phyloP scores from a whole-genome alignment of 352 stramenopile genomes.

The Globisporangium recalcitrans region DNA sequence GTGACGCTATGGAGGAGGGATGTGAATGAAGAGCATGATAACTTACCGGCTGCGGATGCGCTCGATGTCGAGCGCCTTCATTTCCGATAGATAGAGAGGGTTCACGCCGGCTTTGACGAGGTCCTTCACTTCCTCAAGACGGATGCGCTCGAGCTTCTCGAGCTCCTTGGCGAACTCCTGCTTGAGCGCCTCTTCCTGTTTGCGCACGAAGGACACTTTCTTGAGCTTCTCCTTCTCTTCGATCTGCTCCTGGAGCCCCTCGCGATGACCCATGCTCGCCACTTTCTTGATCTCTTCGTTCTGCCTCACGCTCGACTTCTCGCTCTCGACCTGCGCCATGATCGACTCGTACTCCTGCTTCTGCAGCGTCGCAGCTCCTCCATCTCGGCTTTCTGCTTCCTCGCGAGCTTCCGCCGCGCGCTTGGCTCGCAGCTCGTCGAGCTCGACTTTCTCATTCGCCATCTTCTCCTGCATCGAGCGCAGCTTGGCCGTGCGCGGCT shows the following conservation, averaged over 20 bases:
- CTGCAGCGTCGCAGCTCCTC: conserved; percentile 74
- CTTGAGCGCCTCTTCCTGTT: conserved; percentile 70
- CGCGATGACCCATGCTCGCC: conserved; percentile 60
- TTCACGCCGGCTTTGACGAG: conserved; percentile 87
- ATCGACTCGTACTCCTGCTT: conserved; percentile 88
- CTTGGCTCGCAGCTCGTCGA: conserved; percentile 90
- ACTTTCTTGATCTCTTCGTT: conserved; percentile 66
- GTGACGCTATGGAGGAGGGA: too few relatives aligned
- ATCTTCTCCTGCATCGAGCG: conserved; percentile 84
- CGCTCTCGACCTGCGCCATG: conserved; percentile 74
- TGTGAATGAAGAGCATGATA: too few relatives aligned
- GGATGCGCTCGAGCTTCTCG: conserved; percentile 84
- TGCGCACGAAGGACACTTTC: conserved; percentile 64
- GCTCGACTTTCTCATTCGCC: conserved; percentile 81
- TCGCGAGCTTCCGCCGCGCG: conserved; percentile 83
- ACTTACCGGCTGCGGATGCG: conserved; percentile 43
- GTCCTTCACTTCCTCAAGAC: conserved; percentile 85
- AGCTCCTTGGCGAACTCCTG: conserved; percentile 75
- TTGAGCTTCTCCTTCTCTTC: conserved; percentile 77
- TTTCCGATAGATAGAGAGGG: conserved; percentile 89
- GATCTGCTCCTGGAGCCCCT: conserved; percentile 88
- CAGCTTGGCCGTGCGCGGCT: conserved; percentile 56
- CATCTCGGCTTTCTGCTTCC: conserved; percentile 87
- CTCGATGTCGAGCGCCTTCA: conserved; percentile 88
- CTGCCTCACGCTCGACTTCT: conserved; percentile 47